Base-by-base conservation (phyloP, 257 asterid genomes). In the Galeopsis tetrahit region DNA sequence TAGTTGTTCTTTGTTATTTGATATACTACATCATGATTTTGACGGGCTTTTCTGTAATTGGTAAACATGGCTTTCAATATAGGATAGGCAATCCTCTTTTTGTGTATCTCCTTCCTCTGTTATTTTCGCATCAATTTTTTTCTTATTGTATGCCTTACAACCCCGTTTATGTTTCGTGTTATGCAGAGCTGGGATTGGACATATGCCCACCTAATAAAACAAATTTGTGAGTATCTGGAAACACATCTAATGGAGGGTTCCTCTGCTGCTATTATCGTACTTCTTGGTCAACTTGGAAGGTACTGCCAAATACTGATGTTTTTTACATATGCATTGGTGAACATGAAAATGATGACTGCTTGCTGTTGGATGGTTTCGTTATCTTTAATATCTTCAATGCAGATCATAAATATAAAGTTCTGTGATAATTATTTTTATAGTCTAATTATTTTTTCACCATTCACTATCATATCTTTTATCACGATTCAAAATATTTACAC, bases 251-350 rank as follows among this genome's bases (percentile, higher is more conserved):
- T 69, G 74, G 93, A 85, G 73, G 66, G 78, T 53, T 72, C 79
- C 38, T 82, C 86, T 68, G 80, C 82, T 68, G 95, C 93, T 67
- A 63, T 84, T 61, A 8, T 83, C 74, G 46, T 84, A 68, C 93
- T 89, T 72, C 85, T 91, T 58, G 96, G 96, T 65, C 96, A 89
- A 81, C 86, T 94, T 69, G 99, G 97, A 70, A 94, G 97, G 99
- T 94, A 86, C 13, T 48, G 34, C 40, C 40, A 59, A 65, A 10
- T 34, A 44, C n/a, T n/a, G 14, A 40, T 53, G 34, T 62, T 11
- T 64, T 13, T 21, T 21, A 21, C 34, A 33, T 34, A 65, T 60
- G 28, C 7, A 14, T 42, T 7, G n/a, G 7, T 36, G 14, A 51
- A 43, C 4, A 10, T 48, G 43, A 21, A 55, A 53, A 70, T 61